Conservation (phyloP, 768 basidiomycete genomes). For the Sporobolomyces roseus region DNA sequence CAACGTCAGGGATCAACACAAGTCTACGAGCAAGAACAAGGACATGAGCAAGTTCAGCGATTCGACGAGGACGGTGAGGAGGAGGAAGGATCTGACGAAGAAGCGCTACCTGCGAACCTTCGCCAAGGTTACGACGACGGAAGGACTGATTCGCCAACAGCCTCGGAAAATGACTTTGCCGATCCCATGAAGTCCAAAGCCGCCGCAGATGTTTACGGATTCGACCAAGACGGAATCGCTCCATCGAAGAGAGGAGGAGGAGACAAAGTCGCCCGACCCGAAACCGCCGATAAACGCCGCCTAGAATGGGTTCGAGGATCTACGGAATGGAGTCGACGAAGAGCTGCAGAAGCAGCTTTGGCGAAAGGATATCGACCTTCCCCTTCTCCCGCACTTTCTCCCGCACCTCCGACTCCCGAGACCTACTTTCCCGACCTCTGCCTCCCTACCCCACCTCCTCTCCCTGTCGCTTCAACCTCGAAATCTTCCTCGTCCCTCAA, state of each 20-base stretch:
- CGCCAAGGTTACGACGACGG: too few relatives aligned
- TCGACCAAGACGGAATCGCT: background rate
- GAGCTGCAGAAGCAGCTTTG: conserved; percentile 8
- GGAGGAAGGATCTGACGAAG: background rate
- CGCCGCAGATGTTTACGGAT: background rate
- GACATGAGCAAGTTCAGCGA: background rate
- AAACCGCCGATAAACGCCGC: background rate
- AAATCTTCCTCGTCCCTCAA: too few relatives aligned
- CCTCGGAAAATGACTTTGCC: background rate
- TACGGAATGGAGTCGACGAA: background rate
- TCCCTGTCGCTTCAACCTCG: too few relatives aligned
- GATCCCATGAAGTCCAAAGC: background rate
- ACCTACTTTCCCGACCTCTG: background rate
- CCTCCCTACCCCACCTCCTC: background rate
- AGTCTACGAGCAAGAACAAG: background rate
- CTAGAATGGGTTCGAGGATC: background rate
- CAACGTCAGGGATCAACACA: too few relatives aligned
- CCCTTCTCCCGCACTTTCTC: background rate
- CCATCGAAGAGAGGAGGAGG: background rate
- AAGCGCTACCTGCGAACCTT: background rate
- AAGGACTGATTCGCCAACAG: too few relatives aligned
- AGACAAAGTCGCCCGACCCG: background rate
- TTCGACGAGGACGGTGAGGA: background rate
- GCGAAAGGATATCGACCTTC: background rate
- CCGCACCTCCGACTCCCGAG: background rate